phyloP scores from a whole-genome alignment of 1,139 yeast species.

The Scheffersomyces illinoinensis region DNA sequence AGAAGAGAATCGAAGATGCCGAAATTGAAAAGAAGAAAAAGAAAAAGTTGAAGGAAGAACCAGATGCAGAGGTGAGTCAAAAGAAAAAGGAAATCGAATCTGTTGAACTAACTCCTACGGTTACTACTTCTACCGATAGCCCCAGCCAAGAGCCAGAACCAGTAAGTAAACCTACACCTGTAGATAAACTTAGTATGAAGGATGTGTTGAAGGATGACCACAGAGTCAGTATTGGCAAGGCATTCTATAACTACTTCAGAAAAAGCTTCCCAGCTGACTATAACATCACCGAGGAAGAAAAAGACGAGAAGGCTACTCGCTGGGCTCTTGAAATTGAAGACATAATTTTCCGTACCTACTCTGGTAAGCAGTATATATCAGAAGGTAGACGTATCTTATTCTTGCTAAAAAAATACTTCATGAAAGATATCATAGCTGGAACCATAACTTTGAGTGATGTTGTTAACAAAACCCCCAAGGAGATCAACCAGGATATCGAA shows the following conservation, averaged over 20 bases:
- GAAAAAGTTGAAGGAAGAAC: neutral
- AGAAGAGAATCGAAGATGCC: neutral
- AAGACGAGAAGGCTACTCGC: slow-evolving; percentile 29
- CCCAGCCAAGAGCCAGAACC: slow-evolving; percentile 1
- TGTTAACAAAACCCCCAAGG: slow-evolving; percentile 61
- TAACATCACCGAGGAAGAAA: slow-evolving; percentile 23
- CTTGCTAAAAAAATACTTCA: slow-evolving; percentile 36
- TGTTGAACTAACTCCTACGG: neutral
- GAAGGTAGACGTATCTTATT: slow-evolving; percentile 45
- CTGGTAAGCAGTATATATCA: slow-evolving; percentile 36
- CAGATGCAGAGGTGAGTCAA: slow-evolving; percentile 2
- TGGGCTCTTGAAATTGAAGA: slow-evolving; percentile 47
- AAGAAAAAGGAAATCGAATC: slow-evolving; percentile 1
- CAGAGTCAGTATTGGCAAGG: slow-evolving; percentile 39
- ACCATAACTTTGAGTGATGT: slow-evolving; percentile 50
- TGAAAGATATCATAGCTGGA: slow-evolving; percentile 51
- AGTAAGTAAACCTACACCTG: neutral
- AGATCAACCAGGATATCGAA: slow-evolving; percentile 71
- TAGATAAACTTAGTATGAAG: slow-evolving; percentile 8
- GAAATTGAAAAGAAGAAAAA: neutral
- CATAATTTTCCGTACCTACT: slow-evolving; percentile 29
- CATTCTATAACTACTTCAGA: slow-evolving; percentile 38
- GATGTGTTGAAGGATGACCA: slow-evolving; percentile 26
- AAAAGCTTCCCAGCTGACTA: slow-evolving; percentile 45
- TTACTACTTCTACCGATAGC: slow-evolving; percentile 1